Evolutionary conservation across 805 yeast species (phyloP).

Genomic region (Lipomyces chichibuensis): DNA sequence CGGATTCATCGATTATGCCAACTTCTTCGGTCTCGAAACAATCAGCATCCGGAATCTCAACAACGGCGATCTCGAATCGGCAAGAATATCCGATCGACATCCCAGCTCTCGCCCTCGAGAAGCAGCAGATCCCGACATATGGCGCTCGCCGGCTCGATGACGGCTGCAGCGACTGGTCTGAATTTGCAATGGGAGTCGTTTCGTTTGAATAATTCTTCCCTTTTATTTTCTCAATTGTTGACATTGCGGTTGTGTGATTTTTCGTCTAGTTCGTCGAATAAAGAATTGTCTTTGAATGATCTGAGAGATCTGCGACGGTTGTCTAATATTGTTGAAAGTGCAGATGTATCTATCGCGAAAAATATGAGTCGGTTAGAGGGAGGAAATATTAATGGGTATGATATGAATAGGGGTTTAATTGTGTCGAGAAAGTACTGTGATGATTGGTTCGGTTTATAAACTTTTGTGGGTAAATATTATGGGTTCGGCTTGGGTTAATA

Average conservation of each 20-base stretch:
- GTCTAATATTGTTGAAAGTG: neutral
- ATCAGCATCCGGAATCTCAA: neutral
- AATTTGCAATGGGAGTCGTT: constrained; percentile 23
- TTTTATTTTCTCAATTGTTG: constrained; percentile 1
- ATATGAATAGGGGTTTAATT: neutral
- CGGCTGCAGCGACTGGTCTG: constrained; percentile 35
- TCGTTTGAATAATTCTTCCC: constrained; percentile 8
- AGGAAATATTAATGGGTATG: neutral
- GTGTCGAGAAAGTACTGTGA: neutral
- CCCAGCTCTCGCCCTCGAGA: constrained; percentile 26
- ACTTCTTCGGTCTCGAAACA: constrained; percentile 4
- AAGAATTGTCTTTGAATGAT: neutral
- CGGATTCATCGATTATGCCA: neutral
- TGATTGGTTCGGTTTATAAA: neutral
- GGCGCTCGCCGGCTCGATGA: constrained; percentile 33
- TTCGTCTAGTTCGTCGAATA: neutral
- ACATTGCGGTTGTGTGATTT: constrained; percentile 1
- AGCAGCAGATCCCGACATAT: constrained; percentile 30
- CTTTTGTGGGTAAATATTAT: neutral
- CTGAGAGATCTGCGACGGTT: constrained; percentile 2
- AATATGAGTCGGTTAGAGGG: neutral
- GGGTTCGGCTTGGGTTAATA: neutral
- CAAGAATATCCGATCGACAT: constrained; percentile 20
- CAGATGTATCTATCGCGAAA: neutral
- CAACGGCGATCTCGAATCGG: constrained; percentile 1